Evolutionary conservation across 2,329 filamentous ascomycete species (phyloP), one percentile per base, ranked within the genome.

Genomic region (Macroventuria anomochaeta): DNA sequence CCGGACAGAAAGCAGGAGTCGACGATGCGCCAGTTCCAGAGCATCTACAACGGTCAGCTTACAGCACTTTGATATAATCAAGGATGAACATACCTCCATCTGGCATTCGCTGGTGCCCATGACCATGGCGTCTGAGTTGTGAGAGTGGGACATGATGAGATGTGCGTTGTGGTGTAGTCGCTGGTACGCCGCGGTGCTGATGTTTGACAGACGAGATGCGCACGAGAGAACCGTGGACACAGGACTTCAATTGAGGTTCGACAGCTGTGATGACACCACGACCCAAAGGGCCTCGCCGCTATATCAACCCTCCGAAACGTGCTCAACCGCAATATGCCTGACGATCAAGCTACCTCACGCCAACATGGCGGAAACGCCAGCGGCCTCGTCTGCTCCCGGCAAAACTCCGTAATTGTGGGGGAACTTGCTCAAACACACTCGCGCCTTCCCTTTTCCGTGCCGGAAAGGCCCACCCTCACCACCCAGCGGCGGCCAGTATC

Each of bases 21-120:
- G 69, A 89, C 78, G 3, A 86, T 88, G 72, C 89, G 81, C 87
- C 88, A 90, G 73, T 91, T 92, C 88, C 88, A 91, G 33, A 90
- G 78, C 89, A 91, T 92, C 87, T 90, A 13, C 4, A 1, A n/a
- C 26, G 4, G 41, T 62, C n/a, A 61, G 46, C 10, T 21, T 18
- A n/a, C 8, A 48, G 21, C 2, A n/a, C 15, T 21, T 3, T 7
- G 6, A 28, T 23, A 12, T 3, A 38, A 29, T 17, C n/a, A 11
- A 3, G 10, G 20, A n/a, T 21, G 5, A n/a, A 43, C 66, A 20
- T 60, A 76, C 75, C 46, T 75, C 75, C 58, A 76, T 77, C 54
- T 74, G 70, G 67, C 76, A 77, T 12, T 60, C 63, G 37, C 49
- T 62, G 39, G 66, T 64, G 7, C 65, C 61, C 42, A 49, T 28